Percentiles rank a stretch among this genome's conserved stretches.
phyloP scores from a whole-genome alignment of 2,329 filamentous ascomycete genomes.

The Penicillium hesseltinei region DNA sequence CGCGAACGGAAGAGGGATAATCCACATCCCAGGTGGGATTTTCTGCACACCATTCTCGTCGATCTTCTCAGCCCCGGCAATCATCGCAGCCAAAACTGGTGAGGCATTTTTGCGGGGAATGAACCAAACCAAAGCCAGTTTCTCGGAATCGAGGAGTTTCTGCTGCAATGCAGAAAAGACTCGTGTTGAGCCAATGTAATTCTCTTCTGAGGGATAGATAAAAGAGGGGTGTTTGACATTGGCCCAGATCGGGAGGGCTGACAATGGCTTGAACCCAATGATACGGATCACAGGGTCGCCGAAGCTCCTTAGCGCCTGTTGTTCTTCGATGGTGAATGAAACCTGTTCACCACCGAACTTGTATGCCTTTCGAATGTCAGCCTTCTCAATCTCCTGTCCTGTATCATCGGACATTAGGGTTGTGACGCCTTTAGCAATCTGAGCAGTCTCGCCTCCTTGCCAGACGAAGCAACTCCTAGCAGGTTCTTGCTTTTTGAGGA shows the following conservation, averaged over 20 bases:
- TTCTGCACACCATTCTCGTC: constrained; percentile 67
- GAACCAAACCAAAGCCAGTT: constrained; percentile 86
- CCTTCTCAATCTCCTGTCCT: constrained; percentile 71
- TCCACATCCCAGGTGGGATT: constrained; percentile 81
- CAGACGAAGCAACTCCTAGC: constrained; percentile 84
- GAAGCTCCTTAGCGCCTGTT: constrained; percentile 73
- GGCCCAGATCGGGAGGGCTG: constrained; percentile 75
- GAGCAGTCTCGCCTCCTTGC: constrained; percentile 77
- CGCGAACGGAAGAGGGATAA: constrained; percentile 81
- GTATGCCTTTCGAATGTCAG: constrained; percentile 85
- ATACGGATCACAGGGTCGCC: constrained; percentile 81
- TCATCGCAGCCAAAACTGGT: constrained; percentile 75
- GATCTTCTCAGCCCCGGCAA: constrained; percentile 68
- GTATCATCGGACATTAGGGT: constrained; percentile 75
- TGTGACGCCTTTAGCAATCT: constrained; percentile 74
- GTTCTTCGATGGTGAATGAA: constrained; percentile 80
- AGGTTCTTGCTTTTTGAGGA: constrained; percentile 79
- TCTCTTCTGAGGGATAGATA: constrained; percentile 89
- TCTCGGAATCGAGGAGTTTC: constrained; percentile 75
- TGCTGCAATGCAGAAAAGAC: constrained; percentile 90
- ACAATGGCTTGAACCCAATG: constrained; percentile 86
- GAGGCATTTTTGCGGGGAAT: constrained; percentile 77
- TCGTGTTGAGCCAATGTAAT: constrained; percentile 84
- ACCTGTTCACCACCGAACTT: constrained; percentile 93
- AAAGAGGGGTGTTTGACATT: constrained; percentile 84